Percentiles rank a stretch among this genome's conserved stretches.
Conservation (phyloP, 2,329 filamentous ascomycete species). For the Diplodia intermedia region DNA sequence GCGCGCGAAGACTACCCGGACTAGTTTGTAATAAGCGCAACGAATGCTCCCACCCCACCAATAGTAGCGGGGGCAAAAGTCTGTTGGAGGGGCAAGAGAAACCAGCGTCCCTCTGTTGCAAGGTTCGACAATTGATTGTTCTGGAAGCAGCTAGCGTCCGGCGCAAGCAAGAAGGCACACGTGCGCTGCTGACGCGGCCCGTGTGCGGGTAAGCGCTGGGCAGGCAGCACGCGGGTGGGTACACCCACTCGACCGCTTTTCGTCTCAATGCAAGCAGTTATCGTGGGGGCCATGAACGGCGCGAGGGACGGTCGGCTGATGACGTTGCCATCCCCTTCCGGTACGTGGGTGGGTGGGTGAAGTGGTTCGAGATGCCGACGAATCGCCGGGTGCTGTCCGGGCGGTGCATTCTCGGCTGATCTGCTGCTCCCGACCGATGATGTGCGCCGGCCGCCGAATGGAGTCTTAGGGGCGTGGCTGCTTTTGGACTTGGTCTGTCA, state of each 20-base stretch:
- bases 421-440: no score
- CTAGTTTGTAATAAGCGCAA: no score
- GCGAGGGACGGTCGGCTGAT: no score
- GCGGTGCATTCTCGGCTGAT: background rate
- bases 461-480: no score
- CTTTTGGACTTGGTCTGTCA: background rate
- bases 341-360: no score
- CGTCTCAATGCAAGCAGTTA: background rate
- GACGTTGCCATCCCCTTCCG: no score
- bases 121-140: no score
- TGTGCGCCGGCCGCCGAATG: no score
- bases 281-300: background rate
- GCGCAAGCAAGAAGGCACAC: background rate
- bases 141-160: background rate
- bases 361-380: background rate
- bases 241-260: background rate
- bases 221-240: background rate
- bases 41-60: no score
- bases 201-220: background rate
- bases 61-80: no score
- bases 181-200: conserved; percentile 6
- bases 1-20: no score
- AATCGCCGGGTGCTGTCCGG: background rate
- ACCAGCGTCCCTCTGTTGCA: background rate
- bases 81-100: no score